Evolutionary conservation across 305 asterid species (phyloP).

Genomic region (Rubia peregrina): DNA sequence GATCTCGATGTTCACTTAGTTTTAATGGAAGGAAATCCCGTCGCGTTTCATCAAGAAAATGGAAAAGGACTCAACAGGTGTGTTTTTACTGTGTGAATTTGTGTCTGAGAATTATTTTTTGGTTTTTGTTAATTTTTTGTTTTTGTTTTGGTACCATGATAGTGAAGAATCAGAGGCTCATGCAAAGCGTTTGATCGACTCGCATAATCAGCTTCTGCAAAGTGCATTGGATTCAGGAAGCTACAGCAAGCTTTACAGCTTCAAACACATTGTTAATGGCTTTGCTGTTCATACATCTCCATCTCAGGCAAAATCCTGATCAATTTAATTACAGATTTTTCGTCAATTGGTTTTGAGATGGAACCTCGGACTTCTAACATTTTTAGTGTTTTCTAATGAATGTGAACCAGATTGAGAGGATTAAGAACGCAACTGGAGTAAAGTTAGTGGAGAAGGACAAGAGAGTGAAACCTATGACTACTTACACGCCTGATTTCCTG

Average conservation of each 20-base stretch:
- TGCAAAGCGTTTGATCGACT: slow-evolving; percentile 49
- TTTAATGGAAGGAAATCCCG: slow-evolving; percentile 59
- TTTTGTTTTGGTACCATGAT: background rate
- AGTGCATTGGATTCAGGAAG: slow-evolving; percentile 48
- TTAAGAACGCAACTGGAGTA: slow-evolving; percentile 42
- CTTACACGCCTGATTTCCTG: slow-evolving; percentile 54
- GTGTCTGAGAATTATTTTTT: background rate
- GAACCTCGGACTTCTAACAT: background rate
- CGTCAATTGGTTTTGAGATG: background rate
- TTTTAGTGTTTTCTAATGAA: background rate
- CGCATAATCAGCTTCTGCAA: slow-evolving; percentile 56
- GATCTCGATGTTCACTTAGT: slow-evolving; percentile 49
- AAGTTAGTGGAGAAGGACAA: slow-evolving; percentile 64
- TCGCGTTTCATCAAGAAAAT: slow-evolving; percentile 42
- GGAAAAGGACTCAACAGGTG: slow-evolving; percentile 24
- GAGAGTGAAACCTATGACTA: slow-evolving; percentile 68
- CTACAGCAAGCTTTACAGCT: slow-evolving; percentile 80
- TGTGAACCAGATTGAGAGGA: slow-evolving; percentile 33
- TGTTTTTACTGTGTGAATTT: background rate
- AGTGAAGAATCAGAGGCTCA: slow-evolving; percentile 48
- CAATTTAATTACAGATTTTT: background rate
- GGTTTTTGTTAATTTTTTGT: background rate
- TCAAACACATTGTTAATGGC: slow-evolving; percentile 67
- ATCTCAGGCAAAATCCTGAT: slow-evolving; percentile 54
- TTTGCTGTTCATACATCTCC: slow-evolving; percentile 66